These are phyloP conservation scores for Penicillium sp. DNA, from an alignment of 2,329 filamentous ascomycete genomes.

Conservation along the genomic window DNA sequence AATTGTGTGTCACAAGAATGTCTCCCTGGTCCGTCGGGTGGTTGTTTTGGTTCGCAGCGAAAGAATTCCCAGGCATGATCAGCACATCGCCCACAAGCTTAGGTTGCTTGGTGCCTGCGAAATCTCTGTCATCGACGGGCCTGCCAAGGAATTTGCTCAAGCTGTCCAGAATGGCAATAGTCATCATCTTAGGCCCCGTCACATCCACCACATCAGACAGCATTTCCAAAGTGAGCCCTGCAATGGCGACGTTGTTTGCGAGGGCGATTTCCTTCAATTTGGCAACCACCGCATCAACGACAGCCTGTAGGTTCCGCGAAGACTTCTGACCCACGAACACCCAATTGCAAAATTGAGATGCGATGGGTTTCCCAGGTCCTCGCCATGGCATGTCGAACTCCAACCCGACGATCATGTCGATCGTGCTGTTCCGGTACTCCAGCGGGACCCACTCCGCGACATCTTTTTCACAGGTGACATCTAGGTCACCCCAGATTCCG, in stretches of 20 bases:
- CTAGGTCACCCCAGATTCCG: constrained; percentile 47
- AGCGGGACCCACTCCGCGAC: constrained; percentile 42
- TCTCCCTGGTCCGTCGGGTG: constrained; percentile 19
- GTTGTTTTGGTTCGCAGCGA: constrained; percentile 27
- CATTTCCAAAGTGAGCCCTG: constrained; percentile 26
- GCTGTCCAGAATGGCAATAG: constrained; percentile 22
- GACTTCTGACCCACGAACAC: neutral
- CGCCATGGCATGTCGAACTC: constrained; percentile 36
- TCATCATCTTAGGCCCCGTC: constrained; percentile 32
- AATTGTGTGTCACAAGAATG: constrained; percentile 19
- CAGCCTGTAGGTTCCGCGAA: neutral
- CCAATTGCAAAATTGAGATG: constrained; percentile 19
- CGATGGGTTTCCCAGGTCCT: constrained; percentile 10
- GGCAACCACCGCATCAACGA: neutral
- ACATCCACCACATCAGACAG: constrained; percentile 30
- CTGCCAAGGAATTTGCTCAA: constrained; percentile 17
- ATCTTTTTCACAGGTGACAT: constrained; percentile 37
- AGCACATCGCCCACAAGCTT: constrained; percentile 29
- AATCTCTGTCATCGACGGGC: constrained; percentile 25
- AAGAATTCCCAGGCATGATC: constrained; percentile 28
- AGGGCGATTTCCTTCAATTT: constrained; percentile 20
- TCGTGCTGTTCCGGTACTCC: constrained; percentile 27
- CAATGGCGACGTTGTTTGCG: constrained; percentile 14
- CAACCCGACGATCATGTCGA: constrained; percentile 41
- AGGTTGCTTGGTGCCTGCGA: constrained; percentile 21